Conservation (phyloP, 495 filamentous ascomycete species). For the Pyrenula aspistea region DNA sequence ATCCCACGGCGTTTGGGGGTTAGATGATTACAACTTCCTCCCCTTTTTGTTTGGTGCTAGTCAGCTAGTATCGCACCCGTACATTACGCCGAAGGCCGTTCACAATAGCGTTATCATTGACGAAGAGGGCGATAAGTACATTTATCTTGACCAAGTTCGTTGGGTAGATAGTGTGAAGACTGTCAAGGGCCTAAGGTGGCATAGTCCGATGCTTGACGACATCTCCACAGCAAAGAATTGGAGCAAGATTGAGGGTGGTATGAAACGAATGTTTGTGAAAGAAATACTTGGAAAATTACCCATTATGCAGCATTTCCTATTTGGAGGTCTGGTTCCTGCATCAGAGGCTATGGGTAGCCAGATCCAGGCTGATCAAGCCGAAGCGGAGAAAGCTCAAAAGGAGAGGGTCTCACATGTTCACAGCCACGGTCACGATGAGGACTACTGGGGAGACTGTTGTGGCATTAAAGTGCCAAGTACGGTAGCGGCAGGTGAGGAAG, state of each 20-base stretch:
- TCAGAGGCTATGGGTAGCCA: slow-evolving; percentile 61
- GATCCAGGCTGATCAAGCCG: slow-evolving; percentile 34
- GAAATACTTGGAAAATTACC: slow-evolving; percentile 91
- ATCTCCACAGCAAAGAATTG: slow-evolving; percentile 87
- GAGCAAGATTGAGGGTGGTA: slow-evolving; percentile 85
- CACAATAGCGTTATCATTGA: slow-evolving; percentile 79
- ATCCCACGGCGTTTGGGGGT: slow-evolving; percentile 89
- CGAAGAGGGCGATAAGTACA: slow-evolving; percentile 66
- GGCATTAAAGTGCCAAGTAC: slow-evolving; percentile 96
- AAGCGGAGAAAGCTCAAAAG: slow-evolving; percentile 40
- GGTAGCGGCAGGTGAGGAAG: slow-evolving; percentile 76
- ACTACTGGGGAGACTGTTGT: slow-evolving; percentile 91
- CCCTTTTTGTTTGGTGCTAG: slow-evolving; percentile 94
- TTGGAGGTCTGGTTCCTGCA: slow-evolving; percentile 73
- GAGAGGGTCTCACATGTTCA: slow-evolving; percentile 53
- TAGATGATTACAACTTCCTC: slow-evolving; percentile 95
- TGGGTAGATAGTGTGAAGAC: slow-evolving; percentile 96
- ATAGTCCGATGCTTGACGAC: slow-evolving; percentile 96
- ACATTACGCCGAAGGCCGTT: slow-evolving; percentile 75
- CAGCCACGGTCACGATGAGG: slow-evolving; percentile 37
- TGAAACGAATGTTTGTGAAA: slow-evolving; percentile 90
- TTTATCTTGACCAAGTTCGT: slow-evolving; percentile 84
- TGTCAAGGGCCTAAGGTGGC: slow-evolving; percentile 90
- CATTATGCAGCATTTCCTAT: slow-evolving; percentile 97
- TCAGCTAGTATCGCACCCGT: slow-evolving; percentile 77